These are phyloP conservation scores for Parsonsia alboflavescens DNA, from an alignment of 257 asterid species.

Conservation along the genomic window DNA sequence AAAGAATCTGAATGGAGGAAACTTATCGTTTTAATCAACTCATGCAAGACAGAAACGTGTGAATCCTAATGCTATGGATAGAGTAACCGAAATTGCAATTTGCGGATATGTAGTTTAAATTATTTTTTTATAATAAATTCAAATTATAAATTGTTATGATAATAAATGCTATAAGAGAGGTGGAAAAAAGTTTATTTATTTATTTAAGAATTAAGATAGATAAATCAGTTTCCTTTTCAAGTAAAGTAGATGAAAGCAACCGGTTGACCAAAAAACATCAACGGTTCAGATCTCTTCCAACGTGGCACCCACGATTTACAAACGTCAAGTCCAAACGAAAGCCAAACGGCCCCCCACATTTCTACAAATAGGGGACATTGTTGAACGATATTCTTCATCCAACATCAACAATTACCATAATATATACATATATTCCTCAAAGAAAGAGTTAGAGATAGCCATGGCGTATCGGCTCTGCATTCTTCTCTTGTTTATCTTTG, in stretches of 20 bases:
- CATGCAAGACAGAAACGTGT: too few species aligned
- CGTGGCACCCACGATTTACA: slow-evolving; percentile 5
- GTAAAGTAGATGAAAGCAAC: slow-evolving; percentile 10
- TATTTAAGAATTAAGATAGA: too few species aligned
- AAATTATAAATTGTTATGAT: too few species aligned
- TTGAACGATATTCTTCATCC: not conserved
- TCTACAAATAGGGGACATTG: not conserved
- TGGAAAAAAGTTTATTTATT: too few species aligned
- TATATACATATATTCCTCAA: not conserved
- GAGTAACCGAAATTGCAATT: not conserved
- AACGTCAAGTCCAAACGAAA: slow-evolving; percentile 13
- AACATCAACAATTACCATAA: too few species aligned
- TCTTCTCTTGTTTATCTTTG: slow-evolving; percentile 21
- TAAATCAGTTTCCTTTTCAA: not conserved
- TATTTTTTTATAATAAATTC: too few species aligned
- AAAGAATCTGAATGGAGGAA: too few species aligned
- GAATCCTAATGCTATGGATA: too few species aligned
- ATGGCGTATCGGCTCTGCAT: slow-evolving; percentile 8
- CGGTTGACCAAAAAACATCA: slow-evolving; percentile 10
- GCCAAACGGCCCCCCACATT: not conserved
- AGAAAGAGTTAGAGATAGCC: slow-evolving; percentile 10
- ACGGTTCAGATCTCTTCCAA: slow-evolving; percentile 4
- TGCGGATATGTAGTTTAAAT: too few species aligned
- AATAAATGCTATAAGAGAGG: too few species aligned
- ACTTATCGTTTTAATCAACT: too few species aligned